phyloP scores from a whole-genome alignment of 441 rosid species.

The Flueggea neowawraea region DNA sequence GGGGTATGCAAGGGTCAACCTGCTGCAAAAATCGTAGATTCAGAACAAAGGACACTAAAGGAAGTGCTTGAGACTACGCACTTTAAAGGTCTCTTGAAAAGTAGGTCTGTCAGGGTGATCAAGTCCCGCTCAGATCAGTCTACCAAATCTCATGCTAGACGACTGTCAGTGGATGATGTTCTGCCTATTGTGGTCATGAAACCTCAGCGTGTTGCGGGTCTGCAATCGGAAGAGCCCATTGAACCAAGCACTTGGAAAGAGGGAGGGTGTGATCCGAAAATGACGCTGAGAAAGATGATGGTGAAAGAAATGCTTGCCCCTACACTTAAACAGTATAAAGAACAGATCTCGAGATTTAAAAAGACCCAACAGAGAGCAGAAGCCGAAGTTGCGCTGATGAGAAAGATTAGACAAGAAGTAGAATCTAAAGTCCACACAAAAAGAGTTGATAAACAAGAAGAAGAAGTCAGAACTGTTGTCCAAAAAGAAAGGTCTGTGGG shows the following conservation, averaged over 20 bases:
- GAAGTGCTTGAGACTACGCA: constrained; percentile 49
- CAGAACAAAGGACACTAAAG: constrained; percentile 29
- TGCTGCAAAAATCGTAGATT: constrained; percentile 21
- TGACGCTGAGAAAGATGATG: constrained; percentile 26
- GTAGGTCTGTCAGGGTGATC: constrained; percentile 27
- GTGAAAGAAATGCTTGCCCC: constrained; percentile 30
- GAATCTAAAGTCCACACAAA: constrained; percentile 25
- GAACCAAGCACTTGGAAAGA: constrained; percentile 19
- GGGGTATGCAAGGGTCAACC: constrained; percentile 32
- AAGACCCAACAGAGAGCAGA: constrained; percentile 18
- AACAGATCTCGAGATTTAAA: constrained; percentile 11
- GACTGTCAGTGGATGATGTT: constrained; percentile 21
- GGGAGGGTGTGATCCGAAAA: constrained; percentile 19
- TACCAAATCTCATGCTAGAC: constrained; percentile 18
- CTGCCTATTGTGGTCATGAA: constrained; percentile 71
- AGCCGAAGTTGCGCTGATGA: constrained; percentile 18
- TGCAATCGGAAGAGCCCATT: constrained; percentile 23
- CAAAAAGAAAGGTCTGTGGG: constrained; percentile 23
- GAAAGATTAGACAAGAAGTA: constrained; percentile 33
- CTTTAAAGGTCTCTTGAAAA: constrained; percentile 38
- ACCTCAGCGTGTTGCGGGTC: constrained; percentile 32
- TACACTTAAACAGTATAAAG: constrained; percentile 19
- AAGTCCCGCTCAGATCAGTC: constrained; percentile 24
- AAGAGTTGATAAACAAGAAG: constrained; percentile 25
- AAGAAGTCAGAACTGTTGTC: constrained; percentile 29